These are phyloP conservation scores for Thelephora terrestris DNA, from an alignment of 1,284 basidiomycete genomes.

Conservation along the genomic window DNA sequence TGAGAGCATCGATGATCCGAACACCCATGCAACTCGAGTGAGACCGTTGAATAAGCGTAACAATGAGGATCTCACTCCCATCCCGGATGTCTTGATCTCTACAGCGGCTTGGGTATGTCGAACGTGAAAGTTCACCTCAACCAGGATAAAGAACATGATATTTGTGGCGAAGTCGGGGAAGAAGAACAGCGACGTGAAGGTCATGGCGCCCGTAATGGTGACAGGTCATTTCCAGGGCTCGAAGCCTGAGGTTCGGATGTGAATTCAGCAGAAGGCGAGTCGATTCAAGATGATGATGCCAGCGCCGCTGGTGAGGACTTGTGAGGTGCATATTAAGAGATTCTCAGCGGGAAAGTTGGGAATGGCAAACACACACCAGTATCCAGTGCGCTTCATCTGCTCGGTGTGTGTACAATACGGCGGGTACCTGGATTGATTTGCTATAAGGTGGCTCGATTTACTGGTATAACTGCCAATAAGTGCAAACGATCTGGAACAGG, in stretches of 20 bases:
- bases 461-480: constrained; percentile 8
- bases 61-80: constrained; percentile 47
- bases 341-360: not conserved
- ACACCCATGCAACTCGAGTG: not conserved
- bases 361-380: not conserved
- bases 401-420: constrained; percentile 3
- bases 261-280: constrained; percentile 32
- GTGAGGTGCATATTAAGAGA: not conserved
- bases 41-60: not conserved
- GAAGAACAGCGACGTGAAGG: constrained; percentile 34
- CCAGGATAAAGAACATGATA: constrained; percentile 59
- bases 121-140: constrained; percentile 61
- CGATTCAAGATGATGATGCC: constrained; percentile 36
- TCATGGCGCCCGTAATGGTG: constrained; percentile 33
- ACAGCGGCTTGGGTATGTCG: constrained; percentile 66
- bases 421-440: constrained; percentile 20
- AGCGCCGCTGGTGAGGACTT: constrained; percentile 41
- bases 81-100: constrained; percentile 69
- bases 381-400: constrained; percentile 1
- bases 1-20: constrained; percentile 59
- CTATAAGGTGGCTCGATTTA: constrained; percentile 23
- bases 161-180: constrained; percentile 65
- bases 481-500: not conserved
- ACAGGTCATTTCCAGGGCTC: constrained; percentile 39
- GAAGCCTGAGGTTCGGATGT: constrained; percentile 24